Evolutionary conservation across 75 land plant species (phyloP).

Genomic region (Sequoiadendron giganteum): DNA sequence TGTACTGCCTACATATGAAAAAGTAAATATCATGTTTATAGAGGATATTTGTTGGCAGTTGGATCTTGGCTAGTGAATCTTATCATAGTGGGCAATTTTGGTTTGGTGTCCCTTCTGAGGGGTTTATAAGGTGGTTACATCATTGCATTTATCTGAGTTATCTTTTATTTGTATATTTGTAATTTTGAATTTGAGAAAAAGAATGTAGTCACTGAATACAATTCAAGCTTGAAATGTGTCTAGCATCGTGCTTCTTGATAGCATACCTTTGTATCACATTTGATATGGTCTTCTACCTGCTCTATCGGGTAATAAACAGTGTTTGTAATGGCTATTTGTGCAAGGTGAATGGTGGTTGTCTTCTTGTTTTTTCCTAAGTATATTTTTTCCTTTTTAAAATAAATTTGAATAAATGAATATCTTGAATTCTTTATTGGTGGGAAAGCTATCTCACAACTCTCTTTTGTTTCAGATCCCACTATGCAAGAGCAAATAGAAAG

Average conservation of each 20-base stretch:
- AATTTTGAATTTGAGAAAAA: neutral
- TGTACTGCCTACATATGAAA: neutral
- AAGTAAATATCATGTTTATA: too few relatives aligned
- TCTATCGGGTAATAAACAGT: too few relatives aligned
- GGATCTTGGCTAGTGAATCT: neutral
- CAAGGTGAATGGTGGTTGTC: too few relatives aligned
- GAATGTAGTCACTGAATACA: neutral
- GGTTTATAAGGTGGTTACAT: neutral
- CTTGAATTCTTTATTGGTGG: neutral
- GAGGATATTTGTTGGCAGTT: neutral
- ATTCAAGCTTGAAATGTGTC: neutral
- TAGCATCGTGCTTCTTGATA: neutral
- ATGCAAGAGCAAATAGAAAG: slow-evolving; percentile 38
- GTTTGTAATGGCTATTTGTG: too few relatives aligned
- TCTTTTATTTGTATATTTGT: neutral
- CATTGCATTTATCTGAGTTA: neutral
- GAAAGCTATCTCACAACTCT: neutral
- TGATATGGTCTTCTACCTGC: too few relatives aligned
- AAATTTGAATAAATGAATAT: neutral
- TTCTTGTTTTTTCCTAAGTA: too few relatives aligned
- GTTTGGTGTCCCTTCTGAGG: neutral
- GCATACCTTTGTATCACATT: too few relatives aligned
- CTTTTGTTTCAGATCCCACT: slow-evolving; percentile 20
- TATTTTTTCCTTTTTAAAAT: neutral
- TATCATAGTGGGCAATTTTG: neutral